Evolutionary conservation across 2,329 filamentous ascomycete species (phyloP).

Genomic region (Rhynchosporium graminicola): DNA sequence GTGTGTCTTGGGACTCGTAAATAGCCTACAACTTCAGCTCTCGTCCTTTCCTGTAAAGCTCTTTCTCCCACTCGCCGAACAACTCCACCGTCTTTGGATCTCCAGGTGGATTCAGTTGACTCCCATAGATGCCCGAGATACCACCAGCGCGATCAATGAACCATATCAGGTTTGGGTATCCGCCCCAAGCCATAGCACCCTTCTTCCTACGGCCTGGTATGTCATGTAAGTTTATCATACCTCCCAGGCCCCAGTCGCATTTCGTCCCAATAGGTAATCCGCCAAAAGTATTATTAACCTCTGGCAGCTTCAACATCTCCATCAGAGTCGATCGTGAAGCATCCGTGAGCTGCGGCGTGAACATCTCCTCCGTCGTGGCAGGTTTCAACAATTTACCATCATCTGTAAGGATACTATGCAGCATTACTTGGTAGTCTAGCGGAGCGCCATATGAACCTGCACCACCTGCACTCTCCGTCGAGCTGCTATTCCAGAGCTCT

Average conservation of each 20-base stretch:
- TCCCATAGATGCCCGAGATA: conserved; percentile 46
- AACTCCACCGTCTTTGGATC: conserved; percentile 43
- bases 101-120: conserved; percentile 47
- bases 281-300: conserved; percentile 29
- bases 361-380: conserved; percentile 48
- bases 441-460: conserved; percentile 43
- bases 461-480: conserved; percentile 37
- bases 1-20: background rate
- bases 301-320: conserved; percentile 27
- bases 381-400: conserved; percentile 50
- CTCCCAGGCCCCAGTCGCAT: conserved; percentile 45
- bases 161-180: conserved; percentile 51
- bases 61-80: conserved; percentile 44
- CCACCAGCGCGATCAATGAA: conserved; percentile 45
- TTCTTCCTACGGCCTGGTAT: conserved; percentile 41
- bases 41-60: conserved; percentile 41
- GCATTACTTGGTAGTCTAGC: conserved; percentile 47
- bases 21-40: conserved; percentile 21
- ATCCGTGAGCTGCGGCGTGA: conserved; percentile 48
- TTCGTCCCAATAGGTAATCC: conserved; percentile 42
- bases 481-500: conserved; percentile 6
- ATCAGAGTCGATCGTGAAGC: conserved; percentile 31
- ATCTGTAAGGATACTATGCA: conserved; percentile 50
- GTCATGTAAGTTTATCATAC: conserved; percentile 45
- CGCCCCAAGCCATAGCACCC: conserved; percentile 48